A percentile compares a stretch with the other conserved stretches of the same genome.
phyloP scores from a whole-genome alignment of 2,329 filamentous ascomycete genomes.

The Epichloe gansuensis region DNA sequence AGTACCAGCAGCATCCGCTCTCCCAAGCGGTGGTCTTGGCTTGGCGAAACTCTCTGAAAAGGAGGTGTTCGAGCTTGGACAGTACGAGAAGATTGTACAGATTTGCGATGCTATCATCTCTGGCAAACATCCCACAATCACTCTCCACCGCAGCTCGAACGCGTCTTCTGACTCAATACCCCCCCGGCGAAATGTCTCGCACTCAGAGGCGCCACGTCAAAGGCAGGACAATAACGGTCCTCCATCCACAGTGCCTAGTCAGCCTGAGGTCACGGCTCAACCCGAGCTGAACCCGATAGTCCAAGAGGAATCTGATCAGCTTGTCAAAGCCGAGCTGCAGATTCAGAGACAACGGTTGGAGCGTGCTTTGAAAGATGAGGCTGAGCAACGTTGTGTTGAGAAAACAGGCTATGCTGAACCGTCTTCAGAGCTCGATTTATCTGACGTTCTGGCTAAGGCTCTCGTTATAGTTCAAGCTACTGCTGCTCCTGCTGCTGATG shows the following conservation, averaged over 20 bases:
- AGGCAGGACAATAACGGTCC: not conserved
- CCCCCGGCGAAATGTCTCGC: not conserved
- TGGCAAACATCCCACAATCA: conserved; percentile 57
- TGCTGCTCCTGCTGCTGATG: conserved; percentile 45
- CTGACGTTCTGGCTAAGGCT: conserved; percentile 59
- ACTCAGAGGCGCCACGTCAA: not conserved
- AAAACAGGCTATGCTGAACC: conserved; percentile 37
- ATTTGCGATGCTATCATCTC: conserved; percentile 72
- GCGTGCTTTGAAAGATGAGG: conserved; percentile 60
- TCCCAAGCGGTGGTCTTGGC: not conserved
- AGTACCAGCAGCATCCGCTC: not conserved
- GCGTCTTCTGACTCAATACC: conserved; percentile 8
- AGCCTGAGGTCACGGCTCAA: conserved; percentile 34
- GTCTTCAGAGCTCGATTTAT: conserved; percentile 55
- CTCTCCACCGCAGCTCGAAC: conserved; percentile 32
- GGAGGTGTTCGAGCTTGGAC: conserved; percentile 44
- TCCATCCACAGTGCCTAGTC: not conserved
- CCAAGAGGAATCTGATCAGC: conserved; percentile 72
- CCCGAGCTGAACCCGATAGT: conserved; percentile 71
- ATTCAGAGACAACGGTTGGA: conserved; percentile 74
- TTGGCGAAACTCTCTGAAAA: conserved; percentile 24
- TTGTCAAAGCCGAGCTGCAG: conserved; percentile 70
- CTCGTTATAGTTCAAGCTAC: conserved; percentile 58
- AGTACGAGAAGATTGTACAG: conserved; percentile 69
- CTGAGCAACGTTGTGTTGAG: conserved; percentile 45